Percentiles rank a stretch among this genome's conserved stretches.
Evolutionary conservation across 1,139 yeast species (phyloP).

Genomic region (Groenewaldozyma auringiensis): DNA sequence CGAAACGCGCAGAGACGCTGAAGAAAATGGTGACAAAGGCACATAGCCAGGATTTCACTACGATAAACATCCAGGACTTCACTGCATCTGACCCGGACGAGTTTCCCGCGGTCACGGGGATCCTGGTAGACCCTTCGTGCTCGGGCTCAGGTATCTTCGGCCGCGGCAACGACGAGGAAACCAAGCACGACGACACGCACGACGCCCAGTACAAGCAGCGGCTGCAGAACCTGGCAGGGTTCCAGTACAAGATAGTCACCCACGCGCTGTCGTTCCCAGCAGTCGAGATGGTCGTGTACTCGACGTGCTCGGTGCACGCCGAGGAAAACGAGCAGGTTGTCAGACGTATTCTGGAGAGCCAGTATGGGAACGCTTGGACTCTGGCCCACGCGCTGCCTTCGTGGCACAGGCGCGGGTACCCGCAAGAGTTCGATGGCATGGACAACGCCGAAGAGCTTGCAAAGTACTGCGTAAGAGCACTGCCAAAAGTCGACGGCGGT

Average conservation of each 20-base stretch:
- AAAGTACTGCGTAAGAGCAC: slow-evolving; percentile 77
- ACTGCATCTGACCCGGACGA: slow-evolving; percentile 59
- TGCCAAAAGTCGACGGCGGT: slow-evolving; percentile 88
- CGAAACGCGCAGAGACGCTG: slow-evolving; percentile 60
- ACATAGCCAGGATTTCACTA: slow-evolving; percentile 56
- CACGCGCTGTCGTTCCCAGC: slow-evolving; percentile 81
- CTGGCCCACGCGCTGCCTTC: slow-evolving; percentile 61
- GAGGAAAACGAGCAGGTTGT: slow-evolving; percentile 93
- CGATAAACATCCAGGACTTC: slow-evolving; percentile 76
- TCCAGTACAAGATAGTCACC: slow-evolving; percentile 77
- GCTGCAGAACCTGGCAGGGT: slow-evolving; percentile 65
- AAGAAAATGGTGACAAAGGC: slow-evolving; percentile 75
- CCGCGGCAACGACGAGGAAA: slow-evolving; percentile 49
- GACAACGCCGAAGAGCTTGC: slow-evolving; percentile 50
- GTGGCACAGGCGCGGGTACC: slow-evolving; percentile 83
- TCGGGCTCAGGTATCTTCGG: slow-evolving; percentile 98
- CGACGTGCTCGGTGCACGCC: slow-evolving; percentile 83
- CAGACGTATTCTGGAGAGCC: slow-evolving; percentile 48
- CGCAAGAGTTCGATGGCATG: slow-evolving; percentile 49
- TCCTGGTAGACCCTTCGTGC: slow-evolving; percentile 94
- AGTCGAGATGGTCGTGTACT: slow-evolving; percentile 76
- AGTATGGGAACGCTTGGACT: slow-evolving; percentile 51
- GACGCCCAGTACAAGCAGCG: slow-evolving; percentile 42
- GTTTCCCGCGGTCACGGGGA: slow-evolving; percentile 60
- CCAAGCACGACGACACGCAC: slow-evolving; percentile 27